A percentile compares a stretch with the other conserved stretches of the same genome.
Conservation (phyloP, 345 rosid genomes). For the Psidium friedrichsthalianum region DNA sequence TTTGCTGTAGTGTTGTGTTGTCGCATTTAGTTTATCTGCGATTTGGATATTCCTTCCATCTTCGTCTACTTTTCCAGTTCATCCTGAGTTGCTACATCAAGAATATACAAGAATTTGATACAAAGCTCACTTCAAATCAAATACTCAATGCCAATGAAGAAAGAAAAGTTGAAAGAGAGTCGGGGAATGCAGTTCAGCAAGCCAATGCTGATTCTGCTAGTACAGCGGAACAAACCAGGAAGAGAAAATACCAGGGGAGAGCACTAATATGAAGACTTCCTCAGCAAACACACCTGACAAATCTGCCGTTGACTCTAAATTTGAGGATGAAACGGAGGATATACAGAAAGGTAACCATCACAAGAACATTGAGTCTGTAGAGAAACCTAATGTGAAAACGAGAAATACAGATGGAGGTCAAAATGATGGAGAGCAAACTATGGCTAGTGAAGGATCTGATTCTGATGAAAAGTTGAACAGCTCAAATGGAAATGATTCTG, state of each 20-base stretch:
- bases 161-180: neutral
- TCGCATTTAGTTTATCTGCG: conserved; percentile 64
- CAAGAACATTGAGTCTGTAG: neutral
- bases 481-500: conserved; percentile 18
- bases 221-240: neutral
- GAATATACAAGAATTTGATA: conserved; percentile 20
- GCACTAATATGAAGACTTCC: conserved; percentile 2
- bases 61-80: conserved; percentile 31
- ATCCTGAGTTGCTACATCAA: conserved; percentile 19
- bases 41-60: conserved; percentile 87
- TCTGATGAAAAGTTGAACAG: conserved; percentile 14
- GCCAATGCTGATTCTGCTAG: neutral
- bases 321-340: conserved; percentile 6
- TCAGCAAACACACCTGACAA: neutral
- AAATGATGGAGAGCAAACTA: conserved; percentile 13
- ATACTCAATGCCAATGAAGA: no score
- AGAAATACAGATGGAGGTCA: conserved; percentile 11
- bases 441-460: conserved; percentile 18
- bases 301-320: neutral
- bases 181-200: neutral
- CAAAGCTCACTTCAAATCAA: no score
- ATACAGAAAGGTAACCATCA: neutral
- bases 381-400: conserved; percentile 14
- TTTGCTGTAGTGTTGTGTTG: conserved; percentile 50
- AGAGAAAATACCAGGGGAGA: conserved; percentile 2